Percentiles rank a stretch among this genome's conserved stretches.
These are phyloP conservation scores for Mentha longifolia DNA, from an alignment of 257 asterid species.

Conservation along the genomic window DNA sequence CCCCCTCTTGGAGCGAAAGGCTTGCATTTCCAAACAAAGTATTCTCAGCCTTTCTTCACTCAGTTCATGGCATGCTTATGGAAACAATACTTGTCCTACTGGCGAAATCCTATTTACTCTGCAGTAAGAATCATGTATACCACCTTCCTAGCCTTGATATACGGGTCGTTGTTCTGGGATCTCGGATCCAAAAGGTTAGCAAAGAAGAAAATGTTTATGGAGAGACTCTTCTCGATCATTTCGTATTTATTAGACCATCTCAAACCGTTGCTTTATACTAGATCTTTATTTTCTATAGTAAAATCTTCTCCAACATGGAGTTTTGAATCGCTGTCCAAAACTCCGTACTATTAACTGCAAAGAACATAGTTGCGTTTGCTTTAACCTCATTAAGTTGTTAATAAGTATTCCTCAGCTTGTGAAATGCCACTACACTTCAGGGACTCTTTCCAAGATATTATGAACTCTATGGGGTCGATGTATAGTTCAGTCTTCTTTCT, in stretches of 20 bases:
- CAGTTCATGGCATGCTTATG: constrained; percentile 13
- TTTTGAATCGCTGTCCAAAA: no score
- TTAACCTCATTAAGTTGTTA: no score
- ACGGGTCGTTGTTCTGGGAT: constrained; percentile 1
- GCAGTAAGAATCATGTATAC: constrained; percentile 17
- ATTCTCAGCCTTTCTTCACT: constrained; percentile 12
- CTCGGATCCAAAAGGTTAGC: constrained; percentile 12
- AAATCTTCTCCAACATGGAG: no score
- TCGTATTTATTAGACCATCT: no score
- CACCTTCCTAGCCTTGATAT: background rate
- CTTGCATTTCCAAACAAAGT: background rate
- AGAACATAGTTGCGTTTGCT: no score
- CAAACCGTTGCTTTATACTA: no score
- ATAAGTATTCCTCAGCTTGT: background rate
- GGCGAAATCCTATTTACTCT: constrained; percentile 12
- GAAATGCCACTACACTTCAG: no score
- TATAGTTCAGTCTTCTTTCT: constrained; percentile 31
- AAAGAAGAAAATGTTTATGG: no score
- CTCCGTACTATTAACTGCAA: no score
- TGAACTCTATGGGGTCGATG: constrained; percentile 41
- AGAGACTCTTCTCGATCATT: no score
- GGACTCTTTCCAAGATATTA: constrained; percentile 26
- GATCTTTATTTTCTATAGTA: no score
- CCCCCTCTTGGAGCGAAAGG: background rate
- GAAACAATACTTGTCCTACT: constrained; percentile 11